Evolutionary conservation across 2,329 filamentous ascomycete species (phyloP), one percentile per base, ranked within the genome.

Genomic region (Fusarium pseudocircinatum): DNA sequence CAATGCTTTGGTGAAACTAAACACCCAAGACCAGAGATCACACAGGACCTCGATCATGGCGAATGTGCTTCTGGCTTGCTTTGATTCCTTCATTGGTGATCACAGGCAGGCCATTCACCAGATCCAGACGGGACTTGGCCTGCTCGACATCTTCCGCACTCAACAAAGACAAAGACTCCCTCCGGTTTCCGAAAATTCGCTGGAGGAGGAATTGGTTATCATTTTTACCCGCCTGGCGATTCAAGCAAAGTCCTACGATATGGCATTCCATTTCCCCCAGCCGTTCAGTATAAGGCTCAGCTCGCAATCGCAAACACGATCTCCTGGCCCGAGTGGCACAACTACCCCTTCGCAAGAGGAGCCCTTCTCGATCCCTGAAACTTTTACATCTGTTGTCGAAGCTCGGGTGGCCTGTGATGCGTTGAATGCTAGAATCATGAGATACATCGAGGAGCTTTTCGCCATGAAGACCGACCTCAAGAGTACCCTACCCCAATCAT

Each of bases 231-330:
- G 90, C 9, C 83, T 91, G 5, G 89, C 89, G 6, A 90, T 91
- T 47, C 90, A 91, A 78, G 90, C 90, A 47, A 92, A 91, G 77
- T 91, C 89, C 1, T 92, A 92, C 77, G 90, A 91, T 75, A 89
- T 91, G 88, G 90, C 90, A 37, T 92, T 91, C 76, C 90, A 92
- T 78, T 91, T 91, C 67, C 89, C 89, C 2, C 84, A 89, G 36
- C 89, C 89, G 2, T 90, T 87, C 63, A 89, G 91, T 12, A 88
- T 91, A 67, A 85, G 85, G 11, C 85, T 68, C 68, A 76, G 56
- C 34, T 63, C 70, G 4, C 72, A 70, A 71, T 75, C 65, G 76
- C 82, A 50, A 77, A 82, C 72, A 72, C 84, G 63, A 26, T 85
- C 86, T 6, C 83, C 87, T 2, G 79, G 81, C 6, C 85, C 86